Evolutionary conservation across 257 asterid genomes (phyloP), one percentile per base, ranked within the genome.

Genomic region (Thymus quinquecostatus): DNA sequence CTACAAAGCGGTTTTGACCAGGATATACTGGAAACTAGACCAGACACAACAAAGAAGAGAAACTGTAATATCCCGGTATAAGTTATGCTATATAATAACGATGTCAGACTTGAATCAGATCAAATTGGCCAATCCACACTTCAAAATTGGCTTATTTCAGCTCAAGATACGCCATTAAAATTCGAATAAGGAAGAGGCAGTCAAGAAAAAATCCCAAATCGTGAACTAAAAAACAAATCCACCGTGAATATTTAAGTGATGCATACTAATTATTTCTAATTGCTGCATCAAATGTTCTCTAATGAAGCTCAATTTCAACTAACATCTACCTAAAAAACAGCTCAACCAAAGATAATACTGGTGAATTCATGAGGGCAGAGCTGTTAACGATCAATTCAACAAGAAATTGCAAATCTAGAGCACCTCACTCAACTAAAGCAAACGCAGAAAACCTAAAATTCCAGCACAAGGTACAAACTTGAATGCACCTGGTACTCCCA

Each of bases 401-500:
- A 38, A 6, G 28, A 62, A 63, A 75, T 33, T 56, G 34, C 36
- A 44, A 64, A 73, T n/a, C 12, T 21, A 1, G 33, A 36, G 34
- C 44, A 55, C 7, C 53, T 6, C 8, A 12, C 5, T 30, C 47
- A 14, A 34, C 29, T 8, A 56, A 29, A 67, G 12, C 8, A 66
- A 48, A 66, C 44, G 27, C 5, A 69, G 29, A 78, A 32, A 34
- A 48, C 60, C 55, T n/a, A 21, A 51, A 69, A 45, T 21, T 11
- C 4, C 32, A 41, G 29, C 49, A 67, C 43, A 60, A 72, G 45
- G 63, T 58, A 43, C 36, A 54, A 66, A 60, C 41, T 14, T 4
- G 4, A 51, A 68, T 10, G 80, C 78, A 91, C 98, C 97, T 95
- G 99, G 78, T 66, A 95, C 64, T 92, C 97, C 98, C 99, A 95